Conservation (phyloP, 2,329 filamentous ascomycete species). For the Graphilbum sp. region DNA sequence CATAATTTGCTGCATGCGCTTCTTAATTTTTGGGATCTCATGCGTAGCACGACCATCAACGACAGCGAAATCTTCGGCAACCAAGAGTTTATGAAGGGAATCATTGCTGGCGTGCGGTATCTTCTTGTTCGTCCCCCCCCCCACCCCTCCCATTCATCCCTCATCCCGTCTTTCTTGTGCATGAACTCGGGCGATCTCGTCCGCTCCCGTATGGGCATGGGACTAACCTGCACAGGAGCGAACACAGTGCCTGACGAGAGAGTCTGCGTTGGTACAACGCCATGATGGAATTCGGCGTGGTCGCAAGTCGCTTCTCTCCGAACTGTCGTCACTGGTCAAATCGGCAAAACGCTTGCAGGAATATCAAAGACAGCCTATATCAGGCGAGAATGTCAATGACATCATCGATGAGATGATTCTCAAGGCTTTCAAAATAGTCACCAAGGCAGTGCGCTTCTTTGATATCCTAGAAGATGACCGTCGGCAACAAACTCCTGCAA, state of each 20-base stretch:
- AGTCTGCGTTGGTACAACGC: conserved; percentile 56
- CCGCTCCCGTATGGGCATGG: neutral
- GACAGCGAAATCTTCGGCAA: conserved; percentile 69
- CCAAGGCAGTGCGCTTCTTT: conserved; percentile 73
- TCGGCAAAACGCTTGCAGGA: conserved; percentile 75
- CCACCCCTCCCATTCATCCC: conserved; percentile 9
- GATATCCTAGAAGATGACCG: conserved; percentile 63
- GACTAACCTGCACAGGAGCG: conserved; percentile 46
- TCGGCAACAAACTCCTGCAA: conserved; percentile 29
- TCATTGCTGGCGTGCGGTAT: conserved; percentile 84
- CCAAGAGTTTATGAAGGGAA: conserved; percentile 85
- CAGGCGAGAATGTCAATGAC: conserved; percentile 47
- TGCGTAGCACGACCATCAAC: conserved; percentile 60
- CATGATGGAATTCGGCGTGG: conserved; percentile 63
- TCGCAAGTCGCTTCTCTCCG: conserved; percentile 75
- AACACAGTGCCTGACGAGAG: conserved; percentile 72
- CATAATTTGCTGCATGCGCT: conserved; percentile 70
- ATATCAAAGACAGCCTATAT: conserved; percentile 33
- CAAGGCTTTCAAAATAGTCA: conserved; percentile 89
- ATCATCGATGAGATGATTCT: conserved; percentile 85
- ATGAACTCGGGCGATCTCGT: neutral
- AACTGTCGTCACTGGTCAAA: conserved; percentile 79
- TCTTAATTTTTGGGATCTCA: conserved; percentile 81
- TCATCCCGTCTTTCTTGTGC: neutral
- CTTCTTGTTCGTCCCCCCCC: conserved; percentile 49